These are phyloP conservation scores for Aspergillus clavatus DNA, from an alignment of 2,329 filamentous ascomycete genomes.

Conservation along the genomic window DNA sequence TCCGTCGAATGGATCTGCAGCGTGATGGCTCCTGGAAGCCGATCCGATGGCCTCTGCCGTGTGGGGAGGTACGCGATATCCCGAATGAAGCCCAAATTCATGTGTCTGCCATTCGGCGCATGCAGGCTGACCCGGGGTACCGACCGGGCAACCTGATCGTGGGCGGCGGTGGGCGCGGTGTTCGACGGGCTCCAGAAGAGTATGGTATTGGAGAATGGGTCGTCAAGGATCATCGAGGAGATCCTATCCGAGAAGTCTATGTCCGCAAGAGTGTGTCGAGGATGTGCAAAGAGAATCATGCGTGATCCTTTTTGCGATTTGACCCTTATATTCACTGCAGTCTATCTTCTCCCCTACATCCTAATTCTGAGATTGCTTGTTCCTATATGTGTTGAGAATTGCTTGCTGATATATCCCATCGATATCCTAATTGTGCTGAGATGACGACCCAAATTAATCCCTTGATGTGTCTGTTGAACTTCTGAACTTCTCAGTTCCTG, in stretches of 20 bases:
- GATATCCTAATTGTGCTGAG: too few relatives aligned
- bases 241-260: conserved; percentile 66
- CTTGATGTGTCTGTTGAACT: too few relatives aligned
- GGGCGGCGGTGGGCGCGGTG: conserved; percentile 70
- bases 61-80: conserved; percentile 73
- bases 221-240: conserved; percentile 59
- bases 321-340: too few relatives aligned
- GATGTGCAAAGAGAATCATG: conserved; percentile 24
- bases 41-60: conserved; percentile 73
- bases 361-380: too few relatives aligned
- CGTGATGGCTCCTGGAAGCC: conserved; percentile 70
- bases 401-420: background rate
- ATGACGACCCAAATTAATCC: too few relatives aligned
- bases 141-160: conserved; percentile 75
- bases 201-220: conserved; percentile 70
- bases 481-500: too few relatives aligned
- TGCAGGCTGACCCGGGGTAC: conserved; percentile 60
- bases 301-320: conserved; percentile 4
- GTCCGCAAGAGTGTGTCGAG: conserved; percentile 40
- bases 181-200: conserved; percentile 55
- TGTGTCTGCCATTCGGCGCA: conserved; percentile 66
- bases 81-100: conserved; percentile 67
- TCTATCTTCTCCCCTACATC: background rate
- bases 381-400: too few relatives aligned
- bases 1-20: conserved; percentile 73